phyloP scores from a whole-genome alignment of 2,329 filamentous ascomycete genomes.

The Talaromyces funiculosus region DNA sequence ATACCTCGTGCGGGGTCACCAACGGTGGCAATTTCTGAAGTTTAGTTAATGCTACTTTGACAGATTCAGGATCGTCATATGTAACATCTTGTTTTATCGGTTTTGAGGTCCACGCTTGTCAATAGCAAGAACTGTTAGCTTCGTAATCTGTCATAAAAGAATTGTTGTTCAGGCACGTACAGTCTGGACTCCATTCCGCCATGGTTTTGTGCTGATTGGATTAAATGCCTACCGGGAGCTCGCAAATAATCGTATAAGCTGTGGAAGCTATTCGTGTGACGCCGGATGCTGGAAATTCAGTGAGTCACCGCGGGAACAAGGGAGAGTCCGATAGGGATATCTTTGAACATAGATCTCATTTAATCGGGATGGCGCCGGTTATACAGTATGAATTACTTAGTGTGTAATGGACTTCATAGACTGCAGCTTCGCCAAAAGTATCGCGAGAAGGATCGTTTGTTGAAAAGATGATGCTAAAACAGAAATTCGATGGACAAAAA shows the following conservation, averaged over 20 bases:
- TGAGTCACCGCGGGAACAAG: background rate
- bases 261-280: background rate
- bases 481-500: background rate
- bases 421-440: no score
- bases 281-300: background rate
- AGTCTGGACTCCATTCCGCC: conserved; percentile 28
- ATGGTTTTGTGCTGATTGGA: conserved; percentile 10
- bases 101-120: conserved; percentile 38
- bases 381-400: background rate
- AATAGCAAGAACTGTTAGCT: background rate
- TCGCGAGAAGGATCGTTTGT: background rate
- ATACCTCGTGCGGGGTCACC: conserved; percentile 43
- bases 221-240: background rate
- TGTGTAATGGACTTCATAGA: background rate
- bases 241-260: background rate
- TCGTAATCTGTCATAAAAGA: background rate
- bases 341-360: background rate
- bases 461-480: background rate
- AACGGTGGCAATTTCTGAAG: conserved; percentile 43
- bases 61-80: conserved; percentile 39
- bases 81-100: conserved; percentile 44
- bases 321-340: background rate
- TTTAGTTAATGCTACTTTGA: conserved; percentile 37
- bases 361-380: background rate
- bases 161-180: conserved; percentile 16